Percentiles rank a stretch among this genome's conserved stretches.
Evolutionary conservation across 2,329 filamentous ascomycete genomes (phyloP).

Genomic region (Onygenales sp.): DNA sequence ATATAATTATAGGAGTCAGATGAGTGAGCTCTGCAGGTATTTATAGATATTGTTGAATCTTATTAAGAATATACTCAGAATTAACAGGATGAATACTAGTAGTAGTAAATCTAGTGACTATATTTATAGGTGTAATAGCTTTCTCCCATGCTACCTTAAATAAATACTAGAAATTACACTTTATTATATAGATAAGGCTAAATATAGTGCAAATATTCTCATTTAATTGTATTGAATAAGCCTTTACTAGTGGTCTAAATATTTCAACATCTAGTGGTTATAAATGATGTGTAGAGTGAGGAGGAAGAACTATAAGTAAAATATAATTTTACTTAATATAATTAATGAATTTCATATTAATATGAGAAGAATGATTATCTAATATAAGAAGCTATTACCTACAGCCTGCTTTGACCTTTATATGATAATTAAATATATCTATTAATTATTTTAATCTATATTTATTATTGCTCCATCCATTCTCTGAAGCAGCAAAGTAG

Average conservation of each 20-base stretch:
- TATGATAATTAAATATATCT: too few species aligned
- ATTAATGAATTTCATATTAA: too few species aligned
- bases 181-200: background rate
- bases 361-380: too few species aligned
- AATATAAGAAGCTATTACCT: too few species aligned
- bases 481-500: constrained; percentile 2
- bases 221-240: constrained; percentile 2
- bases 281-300: constrained; percentile 4
- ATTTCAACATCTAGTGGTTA: constrained; percentile 5
- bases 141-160: background rate
- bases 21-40: background rate
- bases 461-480: too few species aligned
- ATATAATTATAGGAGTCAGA: background rate
- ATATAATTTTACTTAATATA: too few species aligned
- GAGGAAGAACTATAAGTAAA: background rate
- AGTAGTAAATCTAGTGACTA: background rate
- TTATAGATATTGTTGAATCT: background rate
- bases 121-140: background rate
- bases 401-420: too few species aligned
- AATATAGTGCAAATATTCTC: background rate
- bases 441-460: too few species aligned
- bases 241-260: background rate
- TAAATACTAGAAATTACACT: background rate
- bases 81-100: background rate
- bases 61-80: background rate